phyloP scores from a whole-genome alignment of 306 rosid species.

The Lagenaria siceraria region DNA sequence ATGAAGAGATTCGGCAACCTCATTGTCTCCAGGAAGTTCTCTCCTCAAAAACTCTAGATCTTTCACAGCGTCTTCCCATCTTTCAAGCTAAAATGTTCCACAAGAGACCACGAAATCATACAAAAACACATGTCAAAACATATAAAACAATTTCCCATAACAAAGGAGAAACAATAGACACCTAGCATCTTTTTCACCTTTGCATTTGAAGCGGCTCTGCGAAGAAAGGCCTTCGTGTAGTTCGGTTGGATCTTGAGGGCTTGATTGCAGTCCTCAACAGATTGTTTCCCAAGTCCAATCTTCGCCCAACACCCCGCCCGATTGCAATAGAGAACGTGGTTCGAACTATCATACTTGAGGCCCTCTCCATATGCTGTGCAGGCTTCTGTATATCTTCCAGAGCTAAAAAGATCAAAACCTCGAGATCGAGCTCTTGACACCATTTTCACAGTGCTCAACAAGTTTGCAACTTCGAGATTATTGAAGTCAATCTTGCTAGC shows the following conservation, averaged over 20 bases:
- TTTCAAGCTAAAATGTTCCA: slow-evolving; percentile 47
- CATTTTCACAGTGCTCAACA: slow-evolving; percentile 49
- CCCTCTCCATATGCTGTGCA: slow-evolving; percentile 90
- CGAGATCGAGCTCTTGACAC: slow-evolving; percentile 66
- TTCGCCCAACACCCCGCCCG: slow-evolving; percentile 92
- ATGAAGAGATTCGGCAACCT: slow-evolving; percentile 59
- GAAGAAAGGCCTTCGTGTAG: slow-evolving; percentile 73
- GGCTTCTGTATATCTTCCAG: slow-evolving; percentile 66
- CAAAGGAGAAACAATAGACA: not conserved
- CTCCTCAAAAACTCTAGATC: slow-evolving; percentile 62
- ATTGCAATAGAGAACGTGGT: slow-evolving; percentile 66
- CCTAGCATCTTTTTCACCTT: slow-evolving; percentile 32
- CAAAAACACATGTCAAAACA: slow-evolving; percentile 9
- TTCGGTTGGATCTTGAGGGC: slow-evolving; percentile 75
- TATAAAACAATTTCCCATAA: not conserved
- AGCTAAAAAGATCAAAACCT: slow-evolving; percentile 66
- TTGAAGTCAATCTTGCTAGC: slow-evolving; percentile 42
- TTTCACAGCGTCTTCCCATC: slow-evolving; percentile 78
- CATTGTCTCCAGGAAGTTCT: slow-evolving; percentile 62
- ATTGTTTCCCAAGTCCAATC: slow-evolving; percentile 81
- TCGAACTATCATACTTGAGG: slow-evolving; percentile 55
- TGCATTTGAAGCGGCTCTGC: slow-evolving; percentile 70
- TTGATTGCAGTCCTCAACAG: slow-evolving; percentile 71
- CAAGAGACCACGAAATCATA: not conserved
- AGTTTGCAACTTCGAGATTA: slow-evolving; percentile 44